Evolutionary conservation across 1,139 yeast species (phyloP).

Genomic region (Geotrichum histeridarum): DNA sequence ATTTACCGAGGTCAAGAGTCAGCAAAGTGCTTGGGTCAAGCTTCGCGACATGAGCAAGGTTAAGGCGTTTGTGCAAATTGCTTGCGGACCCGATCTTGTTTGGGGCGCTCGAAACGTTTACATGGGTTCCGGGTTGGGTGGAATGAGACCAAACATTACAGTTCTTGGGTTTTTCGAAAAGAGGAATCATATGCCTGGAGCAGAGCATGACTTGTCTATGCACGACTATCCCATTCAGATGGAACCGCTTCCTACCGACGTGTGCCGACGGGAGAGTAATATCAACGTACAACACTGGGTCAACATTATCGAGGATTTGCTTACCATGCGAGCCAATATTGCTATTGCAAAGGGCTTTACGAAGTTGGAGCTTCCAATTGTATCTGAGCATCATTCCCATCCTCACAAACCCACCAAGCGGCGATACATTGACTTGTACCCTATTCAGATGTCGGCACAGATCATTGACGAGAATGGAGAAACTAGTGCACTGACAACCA

Average conservation of each 20-base stretch:
- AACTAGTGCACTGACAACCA: constrained; percentile 69
- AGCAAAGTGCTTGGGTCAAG: constrained; percentile 76
- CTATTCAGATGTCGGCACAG: constrained; percentile 91
- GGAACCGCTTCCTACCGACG: constrained; percentile 67
- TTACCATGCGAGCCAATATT: constrained; percentile 88
- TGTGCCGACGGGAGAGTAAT: constrained; percentile 63
- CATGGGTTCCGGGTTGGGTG: constrained; percentile 90
- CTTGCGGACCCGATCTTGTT: constrained; percentile 76
- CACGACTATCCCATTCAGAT: constrained; percentile 24
- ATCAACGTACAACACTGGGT: constrained; percentile 83
- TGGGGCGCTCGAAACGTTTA: constrained; percentile 97
- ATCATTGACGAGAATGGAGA: constrained; percentile 59
- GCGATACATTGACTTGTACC: constrained; percentile 73
- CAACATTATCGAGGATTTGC: constrained; percentile 80
- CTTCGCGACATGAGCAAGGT: constrained; percentile 70
- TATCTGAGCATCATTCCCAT: constrained; percentile 17
- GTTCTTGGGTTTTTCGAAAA: constrained; percentile 39
- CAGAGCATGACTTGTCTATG: neutral
- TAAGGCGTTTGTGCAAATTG: constrained; percentile 91
- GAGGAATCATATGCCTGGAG: constrained; percentile 9
- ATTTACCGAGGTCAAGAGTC: constrained; percentile 62
- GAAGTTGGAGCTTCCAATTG: constrained; percentile 51
- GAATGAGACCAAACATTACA: constrained; percentile 94
- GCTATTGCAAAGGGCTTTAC: constrained; percentile 90
- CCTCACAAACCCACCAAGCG: constrained; percentile 10